A percentile compares a stretch with the other conserved stretches of the same genome.
phyloP scores from a whole-genome alignment of 768 basidiomycete species.

The Rhizopogon vinicolor region DNA sequence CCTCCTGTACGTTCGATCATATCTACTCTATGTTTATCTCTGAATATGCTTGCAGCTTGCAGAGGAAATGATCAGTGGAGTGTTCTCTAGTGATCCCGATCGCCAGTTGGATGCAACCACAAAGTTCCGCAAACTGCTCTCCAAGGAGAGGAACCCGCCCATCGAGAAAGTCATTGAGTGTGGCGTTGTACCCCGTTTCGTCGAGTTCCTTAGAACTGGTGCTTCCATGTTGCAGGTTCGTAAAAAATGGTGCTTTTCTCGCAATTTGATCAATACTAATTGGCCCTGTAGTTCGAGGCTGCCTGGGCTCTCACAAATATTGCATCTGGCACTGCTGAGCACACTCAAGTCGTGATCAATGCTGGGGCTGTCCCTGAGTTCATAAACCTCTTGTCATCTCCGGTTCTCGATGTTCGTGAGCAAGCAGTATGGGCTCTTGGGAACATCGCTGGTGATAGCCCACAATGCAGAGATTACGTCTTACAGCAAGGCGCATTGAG shows the following conservation, averaged over 20 bases:
- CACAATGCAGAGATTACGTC: constrained; percentile 95
- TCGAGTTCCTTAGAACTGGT: constrained; percentile 82
- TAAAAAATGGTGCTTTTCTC: constrained; percentile 7
- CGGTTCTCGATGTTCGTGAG: constrained; percentile 94
- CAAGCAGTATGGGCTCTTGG: constrained; percentile 99
- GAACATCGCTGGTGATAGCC: constrained; percentile 98
- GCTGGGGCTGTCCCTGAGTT: constrained; percentile 96
- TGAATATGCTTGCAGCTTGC: constrained; percentile 49
- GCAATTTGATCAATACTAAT: constrained; percentile 6
- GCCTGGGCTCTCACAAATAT: constrained; percentile 99
- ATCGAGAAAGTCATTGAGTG: constrained; percentile 98
- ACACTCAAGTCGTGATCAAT: constrained; percentile 96
- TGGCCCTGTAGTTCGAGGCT: constrained; percentile 73
- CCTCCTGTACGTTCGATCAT: constrained; percentile 48
- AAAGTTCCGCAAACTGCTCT: constrained; percentile 96
- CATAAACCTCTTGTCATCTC: constrained; percentile 92
- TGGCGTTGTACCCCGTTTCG: constrained; percentile 95
- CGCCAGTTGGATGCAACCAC: constrained; percentile 96
- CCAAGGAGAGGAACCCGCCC: constrained; percentile 99
- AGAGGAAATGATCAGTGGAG: constrained; percentile 89
- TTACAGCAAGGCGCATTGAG: constrained; percentile 89
- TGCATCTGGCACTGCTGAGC: constrained; percentile 96
- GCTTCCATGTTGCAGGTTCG: constrained; percentile 82
- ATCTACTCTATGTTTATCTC: constrained; percentile 7
- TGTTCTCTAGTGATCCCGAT: constrained; percentile 89